phyloP scores from a whole-genome alignment of 75 land plant genomes.

The Cupressus sempervirens region DNA sequence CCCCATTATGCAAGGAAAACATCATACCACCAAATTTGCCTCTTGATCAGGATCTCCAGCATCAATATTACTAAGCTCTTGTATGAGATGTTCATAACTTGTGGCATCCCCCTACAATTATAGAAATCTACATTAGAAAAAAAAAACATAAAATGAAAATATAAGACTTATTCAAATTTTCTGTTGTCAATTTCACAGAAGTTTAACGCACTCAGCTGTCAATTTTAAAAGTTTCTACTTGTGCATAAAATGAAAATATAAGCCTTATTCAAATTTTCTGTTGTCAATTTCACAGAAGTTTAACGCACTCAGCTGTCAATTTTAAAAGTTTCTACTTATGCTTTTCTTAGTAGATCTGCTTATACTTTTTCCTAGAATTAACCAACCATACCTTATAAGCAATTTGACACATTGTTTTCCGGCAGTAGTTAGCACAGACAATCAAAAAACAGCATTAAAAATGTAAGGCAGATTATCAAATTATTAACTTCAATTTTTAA shows the following conservation, averaged over 20 bases:
- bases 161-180: background rate
- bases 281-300: background rate
- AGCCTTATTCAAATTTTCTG: background rate
- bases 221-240: background rate
- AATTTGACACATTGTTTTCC: background rate
- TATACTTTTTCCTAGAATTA: background rate
- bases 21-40: conserved; percentile 8
- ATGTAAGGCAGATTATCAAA: background rate
- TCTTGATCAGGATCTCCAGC: conserved; percentile 7
- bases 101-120: conserved; percentile 13
- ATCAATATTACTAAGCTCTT: background rate
- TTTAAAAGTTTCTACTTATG: background rate
- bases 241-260: background rate
- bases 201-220: background rate
- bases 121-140: background rate
- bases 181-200: background rate
- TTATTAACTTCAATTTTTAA: background rate
- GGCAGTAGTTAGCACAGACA: background rate
- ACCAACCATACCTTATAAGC: background rate
- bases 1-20: background rate
- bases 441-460: background rate
- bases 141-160: background rate
- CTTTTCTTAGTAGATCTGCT: background rate
- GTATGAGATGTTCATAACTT: background rate
- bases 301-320: background rate